These are phyloP conservation scores for Phanerochaete sordida DNA, from an alignment of 768 basidiomycete species.

Conservation along the genomic window DNA sequence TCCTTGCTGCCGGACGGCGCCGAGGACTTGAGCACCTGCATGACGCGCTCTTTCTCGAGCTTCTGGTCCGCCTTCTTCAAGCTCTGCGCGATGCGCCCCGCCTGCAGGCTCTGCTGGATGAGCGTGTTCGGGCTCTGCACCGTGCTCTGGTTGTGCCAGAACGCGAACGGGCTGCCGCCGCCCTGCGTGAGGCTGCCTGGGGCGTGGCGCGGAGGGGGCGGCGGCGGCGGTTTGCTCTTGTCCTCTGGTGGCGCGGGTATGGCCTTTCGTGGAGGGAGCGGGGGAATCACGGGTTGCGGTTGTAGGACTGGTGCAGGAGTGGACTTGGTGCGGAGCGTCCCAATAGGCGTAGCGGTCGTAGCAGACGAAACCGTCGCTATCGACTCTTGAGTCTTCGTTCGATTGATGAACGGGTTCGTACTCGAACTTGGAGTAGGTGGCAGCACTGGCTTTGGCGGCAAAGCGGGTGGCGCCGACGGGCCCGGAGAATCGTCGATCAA, in stretches of 20 bases:
- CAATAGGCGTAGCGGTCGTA: neutral
- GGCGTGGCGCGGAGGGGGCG: constrained; percentile 29
- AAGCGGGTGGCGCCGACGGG: constrained; percentile 5
- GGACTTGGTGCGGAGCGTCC: neutral
- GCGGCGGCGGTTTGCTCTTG: neutral
- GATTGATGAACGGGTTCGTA: constrained; percentile 39
- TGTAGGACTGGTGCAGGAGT: neutral
- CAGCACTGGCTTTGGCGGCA: constrained; percentile 14
- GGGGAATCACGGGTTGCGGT: constrained; percentile 29
- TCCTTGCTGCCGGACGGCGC: neutral
- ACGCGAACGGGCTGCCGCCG: constrained; percentile 13
- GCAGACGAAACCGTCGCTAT: neutral
- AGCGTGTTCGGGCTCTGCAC: constrained; percentile 43
- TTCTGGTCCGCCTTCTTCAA: constrained; percentile 67
- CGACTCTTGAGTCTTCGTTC: constrained; percentile 19
- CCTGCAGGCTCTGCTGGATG: constrained; percentile 67
- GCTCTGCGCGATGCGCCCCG: constrained; percentile 66
- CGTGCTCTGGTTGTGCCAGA: constrained; percentile 13
- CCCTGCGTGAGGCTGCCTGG: constrained; percentile 19
- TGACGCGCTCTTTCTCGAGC: constrained; percentile 64
- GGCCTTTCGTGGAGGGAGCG: constrained; percentile 51
- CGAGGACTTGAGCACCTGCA: constrained; percentile 70
- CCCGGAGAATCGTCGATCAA: neutral
- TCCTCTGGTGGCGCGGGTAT: neutral
- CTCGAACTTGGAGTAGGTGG: constrained; percentile 17